Conservation (phyloP, 139 green algal species). For the Chlorella sp. region DNA sequence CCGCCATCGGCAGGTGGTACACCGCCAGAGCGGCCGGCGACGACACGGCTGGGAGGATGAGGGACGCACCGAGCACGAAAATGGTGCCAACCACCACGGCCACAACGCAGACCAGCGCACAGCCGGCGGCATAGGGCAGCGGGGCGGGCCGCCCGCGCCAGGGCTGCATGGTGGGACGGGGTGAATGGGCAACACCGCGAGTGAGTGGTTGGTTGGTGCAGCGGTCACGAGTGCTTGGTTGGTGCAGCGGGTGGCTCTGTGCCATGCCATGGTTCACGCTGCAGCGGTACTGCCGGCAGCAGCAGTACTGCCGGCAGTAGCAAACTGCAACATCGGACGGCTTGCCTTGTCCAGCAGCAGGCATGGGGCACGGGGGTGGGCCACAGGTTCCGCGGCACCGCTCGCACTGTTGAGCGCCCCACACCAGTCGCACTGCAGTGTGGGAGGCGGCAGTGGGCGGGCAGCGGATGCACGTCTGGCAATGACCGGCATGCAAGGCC, state of each 20-base stretch:
- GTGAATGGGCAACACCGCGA: too few relatives aligned
- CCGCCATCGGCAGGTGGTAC: background rate
- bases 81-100: background rate
- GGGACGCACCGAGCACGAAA: background rate
- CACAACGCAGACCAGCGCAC: background rate
- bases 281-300: too few relatives aligned
- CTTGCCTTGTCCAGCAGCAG: background rate
- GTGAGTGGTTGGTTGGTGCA: too few relatives aligned
- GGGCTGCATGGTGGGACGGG: background rate
- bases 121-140: background rate
- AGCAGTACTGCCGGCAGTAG: too few relatives aligned
- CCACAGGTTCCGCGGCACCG: background rate
- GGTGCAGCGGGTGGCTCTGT: too few relatives aligned
- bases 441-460: background rate
- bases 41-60: background rate
- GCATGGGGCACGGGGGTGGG: background rate
- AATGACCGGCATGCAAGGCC: too few relatives aligned
- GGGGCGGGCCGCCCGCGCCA: background rate
- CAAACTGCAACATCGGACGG: too few relatives aligned
- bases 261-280: too few relatives aligned
- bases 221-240: too few relatives aligned
- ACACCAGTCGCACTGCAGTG: slow-evolving; percentile 34
- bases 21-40: background rate
- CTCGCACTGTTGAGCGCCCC: background rate
- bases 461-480: background rate